Conservation (phyloP, 2,329 filamentous ascomycete genomes). For the Aspergillus eucalypticola region DNA sequence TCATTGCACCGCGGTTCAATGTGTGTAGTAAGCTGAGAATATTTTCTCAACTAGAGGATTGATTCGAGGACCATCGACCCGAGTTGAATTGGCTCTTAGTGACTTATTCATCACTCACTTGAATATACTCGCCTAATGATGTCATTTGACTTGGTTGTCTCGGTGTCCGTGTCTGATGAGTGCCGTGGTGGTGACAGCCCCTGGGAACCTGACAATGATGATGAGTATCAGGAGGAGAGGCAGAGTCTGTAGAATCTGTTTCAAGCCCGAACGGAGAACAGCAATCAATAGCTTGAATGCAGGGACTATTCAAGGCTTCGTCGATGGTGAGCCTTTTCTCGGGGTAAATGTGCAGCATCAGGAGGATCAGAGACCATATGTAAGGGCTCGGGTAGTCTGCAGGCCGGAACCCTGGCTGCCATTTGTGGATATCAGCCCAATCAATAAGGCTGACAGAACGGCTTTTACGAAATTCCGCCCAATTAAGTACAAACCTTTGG, state of each 20-base stretch:
- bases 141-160: too few species aligned
- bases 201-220: background rate
- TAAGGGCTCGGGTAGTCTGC: background rate
- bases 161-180: too few species aligned
- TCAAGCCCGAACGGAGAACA: constrained; percentile 55
- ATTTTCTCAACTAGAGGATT: too few species aligned
- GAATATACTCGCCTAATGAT: too few species aligned
- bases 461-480: background rate
- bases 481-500: too few species aligned
- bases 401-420: background rate
- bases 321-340: constrained; percentile 67
- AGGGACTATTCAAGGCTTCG: constrained; percentile 69
- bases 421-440: background rate
- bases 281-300: constrained; percentile 74
- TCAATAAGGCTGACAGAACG: background rate
- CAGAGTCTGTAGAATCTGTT: background rate
- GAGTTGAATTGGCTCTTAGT: too few species aligned
- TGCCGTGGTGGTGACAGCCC: too few species aligned
- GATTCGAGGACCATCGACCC: too few species aligned
- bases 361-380: constrained; percentile 57
- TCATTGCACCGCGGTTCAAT: too few species aligned
- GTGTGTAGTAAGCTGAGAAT: too few species aligned
- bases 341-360: constrained; percentile 82
- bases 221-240: background rate
- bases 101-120: too few species aligned